Conservation (phyloP, 2,329 filamentous ascomycete species). For the Ophiostoma triangulosporum region DNA sequence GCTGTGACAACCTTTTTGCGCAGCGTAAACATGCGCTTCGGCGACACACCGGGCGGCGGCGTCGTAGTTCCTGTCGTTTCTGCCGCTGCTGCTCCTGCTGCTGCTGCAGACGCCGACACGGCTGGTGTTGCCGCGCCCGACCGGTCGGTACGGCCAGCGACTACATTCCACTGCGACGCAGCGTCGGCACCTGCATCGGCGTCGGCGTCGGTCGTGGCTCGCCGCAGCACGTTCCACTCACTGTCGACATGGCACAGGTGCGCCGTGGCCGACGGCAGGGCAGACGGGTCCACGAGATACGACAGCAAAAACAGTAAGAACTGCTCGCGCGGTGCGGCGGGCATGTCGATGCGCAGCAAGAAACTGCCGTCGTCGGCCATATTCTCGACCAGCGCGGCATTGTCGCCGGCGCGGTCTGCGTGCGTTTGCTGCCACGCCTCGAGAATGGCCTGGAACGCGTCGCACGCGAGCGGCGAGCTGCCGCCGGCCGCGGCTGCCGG, state of each 20-base stretch:
- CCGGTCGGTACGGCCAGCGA: constrained; percentile 1
- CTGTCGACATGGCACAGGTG: constrained; percentile 3
- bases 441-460: constrained; percentile 4
- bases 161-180: constrained; percentile 3
- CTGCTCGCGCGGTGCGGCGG: neutral
- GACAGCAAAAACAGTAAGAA: constrained; percentile 4
- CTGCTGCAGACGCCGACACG: neutral
- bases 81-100: neutral
- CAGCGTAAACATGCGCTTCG: neutral
- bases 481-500: neutral
- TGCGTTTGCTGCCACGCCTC: constrained; percentile 7
- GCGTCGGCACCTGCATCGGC: neutral
- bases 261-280: neutral
- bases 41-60: neutral
- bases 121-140: neutral
- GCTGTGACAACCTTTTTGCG: constrained; percentile 1
- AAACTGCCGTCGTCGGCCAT: neutral
- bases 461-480: neutral
- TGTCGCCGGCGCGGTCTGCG: neutral
- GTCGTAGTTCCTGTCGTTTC: no score
- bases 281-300: neutral
- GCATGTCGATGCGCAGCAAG: neutral
- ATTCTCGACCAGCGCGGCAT: neutral
- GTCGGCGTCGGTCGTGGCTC: neutral
- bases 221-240: neutral